phyloP scores from a whole-genome alignment of 2,329 filamentous ascomycete genomes.

The Aspergillus melleus region DNA sequence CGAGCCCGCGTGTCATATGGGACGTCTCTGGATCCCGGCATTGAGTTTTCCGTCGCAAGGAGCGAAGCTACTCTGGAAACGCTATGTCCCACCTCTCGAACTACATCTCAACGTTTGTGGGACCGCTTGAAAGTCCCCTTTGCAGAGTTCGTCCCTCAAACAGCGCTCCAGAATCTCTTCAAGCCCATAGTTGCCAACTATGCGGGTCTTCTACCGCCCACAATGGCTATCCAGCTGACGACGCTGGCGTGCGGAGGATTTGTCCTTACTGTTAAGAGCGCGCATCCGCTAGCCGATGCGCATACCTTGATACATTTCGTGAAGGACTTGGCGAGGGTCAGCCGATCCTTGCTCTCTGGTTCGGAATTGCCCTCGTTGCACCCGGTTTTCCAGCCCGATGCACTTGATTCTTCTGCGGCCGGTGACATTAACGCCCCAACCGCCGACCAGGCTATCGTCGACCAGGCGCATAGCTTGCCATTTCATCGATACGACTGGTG shows the following conservation, averaged over 20 bases:
- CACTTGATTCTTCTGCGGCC: constrained; percentile 36
- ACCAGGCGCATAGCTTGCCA: constrained; percentile 35
- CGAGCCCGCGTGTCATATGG: constrained; percentile 36
- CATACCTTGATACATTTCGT: constrained; percentile 46
- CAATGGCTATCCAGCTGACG: constrained; percentile 43
- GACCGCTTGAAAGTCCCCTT: constrained; percentile 4
- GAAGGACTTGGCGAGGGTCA: constrained; percentile 42
- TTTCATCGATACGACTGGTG: constrained; percentile 53
- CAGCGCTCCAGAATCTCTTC: constrained; percentile 15
- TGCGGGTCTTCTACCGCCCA: constrained; percentile 31
- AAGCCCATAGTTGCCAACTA: constrained; percentile 35
- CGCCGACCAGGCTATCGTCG: constrained; percentile 25
- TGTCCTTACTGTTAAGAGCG: constrained; percentile 43
- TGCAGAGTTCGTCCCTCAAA: constrained; percentile 3
- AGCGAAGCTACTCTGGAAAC: constrained; percentile 13
- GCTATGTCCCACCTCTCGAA: constrained; percentile 28
- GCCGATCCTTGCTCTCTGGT: constrained; percentile 12
- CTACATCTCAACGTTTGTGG: constrained; percentile 13
- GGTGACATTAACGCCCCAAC: constrained; percentile 25
- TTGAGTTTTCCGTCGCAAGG: constrained; percentile 39
- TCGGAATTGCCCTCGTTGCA: background rate
- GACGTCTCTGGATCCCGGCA: constrained; percentile 41
- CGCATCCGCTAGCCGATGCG: constrained; percentile 50
- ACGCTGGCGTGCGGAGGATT: constrained; percentile 44
- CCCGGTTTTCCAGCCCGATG: constrained; percentile 44